Percentiles rank a stretch among this genome's conserved stretches.
Conservation (phyloP, 768 basidiomycete species). For the Russula abietina region DNA sequence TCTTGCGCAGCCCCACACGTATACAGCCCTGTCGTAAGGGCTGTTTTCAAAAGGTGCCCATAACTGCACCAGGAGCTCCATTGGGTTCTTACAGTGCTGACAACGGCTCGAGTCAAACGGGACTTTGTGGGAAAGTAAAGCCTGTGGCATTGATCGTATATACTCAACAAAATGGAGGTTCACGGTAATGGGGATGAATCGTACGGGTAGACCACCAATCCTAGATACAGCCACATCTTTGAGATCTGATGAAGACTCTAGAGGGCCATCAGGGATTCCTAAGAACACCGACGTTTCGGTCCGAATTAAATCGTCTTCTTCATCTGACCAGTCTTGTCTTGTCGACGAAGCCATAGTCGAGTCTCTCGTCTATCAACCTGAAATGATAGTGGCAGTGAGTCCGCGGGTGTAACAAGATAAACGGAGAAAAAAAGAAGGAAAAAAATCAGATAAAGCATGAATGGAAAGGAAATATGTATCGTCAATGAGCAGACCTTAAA, state of each 20-base stretch:
- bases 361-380: background rate
- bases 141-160: constrained; percentile 42
- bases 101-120: constrained; percentile 60
- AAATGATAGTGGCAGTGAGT: constrained; percentile 20
- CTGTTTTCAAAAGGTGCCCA: constrained; percentile 89
- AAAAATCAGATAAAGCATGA: constrained; percentile 82
- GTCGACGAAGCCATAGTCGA: constrained; percentile 36
- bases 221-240: constrained; percentile 80
- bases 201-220: constrained; percentile 87
- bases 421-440: constrained; percentile 24
- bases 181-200: constrained; percentile 48
- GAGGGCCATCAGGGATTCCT: constrained; percentile 71
- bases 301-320: constrained; percentile 51
- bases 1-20: constrained; percentile 77
- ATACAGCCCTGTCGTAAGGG: constrained; percentile 77
- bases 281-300: constrained; percentile 70
- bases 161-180: constrained; percentile 38
- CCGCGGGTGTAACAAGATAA: constrained; percentile 10
- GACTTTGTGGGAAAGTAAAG: constrained; percentile 62
- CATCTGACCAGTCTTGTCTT: constrained; percentile 75
- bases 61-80: constrained; percentile 80
- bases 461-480: constrained; percentile 70
- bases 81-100: constrained; percentile 61
- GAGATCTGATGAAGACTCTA: constrained; percentile 54
- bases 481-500: constrained; percentile 48